Conservation (phyloP, 2,329 filamentous ascomycete species). For the Cucurbitaria berberidis region DNA sequence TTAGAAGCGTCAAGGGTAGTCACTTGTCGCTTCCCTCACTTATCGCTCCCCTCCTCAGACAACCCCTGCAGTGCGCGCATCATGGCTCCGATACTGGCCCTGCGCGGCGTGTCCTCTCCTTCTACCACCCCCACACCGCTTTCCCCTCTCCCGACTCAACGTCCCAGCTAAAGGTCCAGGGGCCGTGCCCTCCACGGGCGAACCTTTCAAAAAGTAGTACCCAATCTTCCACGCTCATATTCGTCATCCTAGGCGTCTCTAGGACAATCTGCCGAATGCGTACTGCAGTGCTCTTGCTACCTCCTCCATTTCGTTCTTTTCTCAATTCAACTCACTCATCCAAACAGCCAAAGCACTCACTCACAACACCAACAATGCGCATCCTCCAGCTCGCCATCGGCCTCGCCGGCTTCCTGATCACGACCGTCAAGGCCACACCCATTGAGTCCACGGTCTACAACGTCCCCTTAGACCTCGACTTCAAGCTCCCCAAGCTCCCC, state of each 20-base stretch:
- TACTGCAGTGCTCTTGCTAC: no score
- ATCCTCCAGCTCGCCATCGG: not conserved
- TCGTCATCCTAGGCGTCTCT: no score
- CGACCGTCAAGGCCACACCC: not conserved
- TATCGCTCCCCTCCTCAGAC: not conserved
- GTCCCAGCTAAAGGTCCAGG: not conserved
- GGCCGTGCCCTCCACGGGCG: no score
- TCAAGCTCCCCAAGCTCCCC: not conserved
- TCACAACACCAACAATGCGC: not conserved
- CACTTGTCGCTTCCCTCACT: not conserved
- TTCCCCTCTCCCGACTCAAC: not conserved
- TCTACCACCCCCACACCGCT: not conserved
- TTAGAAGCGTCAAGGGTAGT: not conserved
- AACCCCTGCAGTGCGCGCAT: not conserved
- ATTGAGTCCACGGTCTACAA: not conserved
- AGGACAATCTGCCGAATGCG: no score
- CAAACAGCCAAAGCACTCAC: not conserved
- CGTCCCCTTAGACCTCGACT: not conserved
- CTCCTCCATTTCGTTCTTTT: no score
- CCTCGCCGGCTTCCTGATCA: not conserved
- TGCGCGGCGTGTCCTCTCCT: not conserved
- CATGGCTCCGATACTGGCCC: no score
- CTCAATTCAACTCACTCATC: not conserved
- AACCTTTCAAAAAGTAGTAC: no score
- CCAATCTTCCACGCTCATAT: no score